Base-by-base conservation (phyloP, 208 protist genomes). In the Trypanosoma brucei region DNA sequence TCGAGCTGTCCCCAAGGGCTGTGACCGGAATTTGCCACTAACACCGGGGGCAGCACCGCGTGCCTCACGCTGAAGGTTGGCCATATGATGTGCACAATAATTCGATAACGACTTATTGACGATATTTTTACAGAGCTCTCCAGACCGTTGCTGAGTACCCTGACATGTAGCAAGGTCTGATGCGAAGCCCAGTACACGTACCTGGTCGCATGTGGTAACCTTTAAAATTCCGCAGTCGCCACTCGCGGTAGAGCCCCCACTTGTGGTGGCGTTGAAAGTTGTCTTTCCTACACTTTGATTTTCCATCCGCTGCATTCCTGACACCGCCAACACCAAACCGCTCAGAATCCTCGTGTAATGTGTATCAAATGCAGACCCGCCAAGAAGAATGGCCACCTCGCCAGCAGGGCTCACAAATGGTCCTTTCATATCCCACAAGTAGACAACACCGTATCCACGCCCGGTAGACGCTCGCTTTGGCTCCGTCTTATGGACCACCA, bases 111-210 rank as follows among this genome's bases (percentile, higher is more conserved):
- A 58, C 44, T 40, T 73, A 64, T 92, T 92, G 22, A 92, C 76
- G 34, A 86, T 51, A 2, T 60, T 42, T 14, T 61, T 63, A 68
- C 82, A 92, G 38, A 71, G 80, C 64, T 89, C 80, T 3, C 75
- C 71, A 3, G 78, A 70, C 50, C 70, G 65, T 34, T 68, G 53
- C 2, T 76, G 74, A 30, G 72, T 59, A 9, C 78, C 68, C 35
- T 64, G 55, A 45, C 86, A 93, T 3, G 76, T 88, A 49, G 67
- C 73, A 45, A 93, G 65, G 59, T 93, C 81, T 0, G 70, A 69
- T 0, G 86, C 83, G 55, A 73, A 83, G n/a, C 86, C 86, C 6
- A 93, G 74, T 39, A 83, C 38, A 11, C 81, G 83, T 40, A 88
- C 55, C 40, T 79, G 42, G 22, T 81, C 78, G 58, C 55, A 46